Evolutionary conservation across 2,329 filamentous ascomycete genomes (phyloP).

Genomic region (Coniochaeta sp.): DNA sequence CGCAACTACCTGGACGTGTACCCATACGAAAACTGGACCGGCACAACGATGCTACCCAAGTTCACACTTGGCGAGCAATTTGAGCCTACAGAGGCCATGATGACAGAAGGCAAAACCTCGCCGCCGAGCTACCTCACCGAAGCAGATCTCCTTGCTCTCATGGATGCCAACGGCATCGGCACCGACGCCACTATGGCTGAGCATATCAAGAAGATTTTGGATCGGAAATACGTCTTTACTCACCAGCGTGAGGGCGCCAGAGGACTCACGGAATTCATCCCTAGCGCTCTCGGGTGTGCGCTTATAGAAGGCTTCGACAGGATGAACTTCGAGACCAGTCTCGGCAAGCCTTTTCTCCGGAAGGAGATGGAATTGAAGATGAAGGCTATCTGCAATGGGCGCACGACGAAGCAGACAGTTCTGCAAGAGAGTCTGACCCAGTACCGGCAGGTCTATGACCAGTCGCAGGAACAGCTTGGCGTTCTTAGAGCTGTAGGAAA

Average conservation of each 20-base stretch:
- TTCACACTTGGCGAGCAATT: constrained; percentile 77
- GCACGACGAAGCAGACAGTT: constrained; percentile 64
- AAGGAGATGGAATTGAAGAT: constrained; percentile 98
- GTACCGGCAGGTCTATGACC: constrained; percentile 79
- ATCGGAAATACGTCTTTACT: constrained; percentile 58
- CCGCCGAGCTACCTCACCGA: constrained; percentile 86
- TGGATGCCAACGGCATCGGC: constrained; percentile 98
- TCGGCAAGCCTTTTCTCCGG: constrained; percentile 90
- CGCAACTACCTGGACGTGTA: constrained; percentile 95
- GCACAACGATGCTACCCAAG: constrained; percentile 70
- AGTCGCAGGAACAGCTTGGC: constrained; percentile 69
- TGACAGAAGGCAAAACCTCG: constrained; percentile 84
- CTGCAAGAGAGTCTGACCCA: constrained; percentile 77
- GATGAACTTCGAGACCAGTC: constrained; percentile 85
- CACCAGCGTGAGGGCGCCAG: background rate
- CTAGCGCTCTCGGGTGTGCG: constrained; percentile 83
- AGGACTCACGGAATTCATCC: constrained; percentile 77
- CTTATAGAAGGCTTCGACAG: constrained; percentile 91
- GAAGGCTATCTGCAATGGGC: constrained; percentile 92
- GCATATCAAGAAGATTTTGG: constrained; percentile 93
- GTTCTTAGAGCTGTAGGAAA: constrained; percentile 52
- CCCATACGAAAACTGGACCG: constrained; percentile 93
- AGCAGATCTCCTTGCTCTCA: constrained; percentile 87
- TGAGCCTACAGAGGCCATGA: constrained; percentile 78
- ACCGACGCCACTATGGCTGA: constrained; percentile 99